Conservation (phyloP, 768 basidiomycete species). For the Pulveroboletus frians region DNA sequence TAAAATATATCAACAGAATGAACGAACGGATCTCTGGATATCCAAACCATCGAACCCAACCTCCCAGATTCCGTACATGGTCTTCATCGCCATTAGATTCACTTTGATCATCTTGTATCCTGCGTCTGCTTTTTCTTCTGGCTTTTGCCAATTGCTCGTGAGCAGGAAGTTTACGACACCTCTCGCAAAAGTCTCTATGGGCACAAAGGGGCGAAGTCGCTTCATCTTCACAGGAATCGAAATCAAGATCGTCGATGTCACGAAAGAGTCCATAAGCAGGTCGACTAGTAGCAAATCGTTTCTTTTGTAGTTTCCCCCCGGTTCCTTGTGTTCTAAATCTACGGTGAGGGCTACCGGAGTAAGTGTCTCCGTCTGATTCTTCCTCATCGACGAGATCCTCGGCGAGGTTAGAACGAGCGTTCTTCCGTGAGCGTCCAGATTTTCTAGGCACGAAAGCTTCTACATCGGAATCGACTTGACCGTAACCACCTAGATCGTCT, state of each 20-base stretch:
- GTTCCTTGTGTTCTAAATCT: conserved; percentile 2
- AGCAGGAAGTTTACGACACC: conserved; percentile 57
- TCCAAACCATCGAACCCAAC: conserved; percentile 80
- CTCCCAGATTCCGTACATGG: conserved; percentile 50
- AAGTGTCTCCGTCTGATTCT: conserved; percentile 32
- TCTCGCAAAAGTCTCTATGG: conserved; percentile 68
- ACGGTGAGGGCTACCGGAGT: conserved; percentile 26
- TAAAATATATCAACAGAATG: conserved; percentile 9
- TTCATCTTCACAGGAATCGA: conserved; percentile 48
- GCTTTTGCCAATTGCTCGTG: conserved; percentile 46
- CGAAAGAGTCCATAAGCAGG: conserved; percentile 49
- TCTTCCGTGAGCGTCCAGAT: conserved; percentile 45
- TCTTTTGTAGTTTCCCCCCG: conserved; percentile 22
- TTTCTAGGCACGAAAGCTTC: conserved; percentile 33
- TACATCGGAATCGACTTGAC: conserved; percentile 27
- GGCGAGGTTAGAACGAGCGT: conserved; percentile 33
- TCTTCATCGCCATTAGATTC: conserved; percentile 50
- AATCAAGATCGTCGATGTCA: conserved; percentile 35
- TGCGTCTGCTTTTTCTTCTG: conserved; percentile 39
- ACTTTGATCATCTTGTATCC: conserved; percentile 39
- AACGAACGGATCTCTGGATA: background rate
- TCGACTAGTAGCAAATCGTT: conserved; percentile 34
- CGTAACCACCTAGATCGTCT: conserved; percentile 37
- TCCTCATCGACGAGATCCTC: conserved; percentile 24
- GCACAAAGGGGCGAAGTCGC: conserved; percentile 49